Evolutionary conservation across 78 protist genomes (phyloP).

Genomic region (slime mould (Dictyostelium discoideum)): DNA sequence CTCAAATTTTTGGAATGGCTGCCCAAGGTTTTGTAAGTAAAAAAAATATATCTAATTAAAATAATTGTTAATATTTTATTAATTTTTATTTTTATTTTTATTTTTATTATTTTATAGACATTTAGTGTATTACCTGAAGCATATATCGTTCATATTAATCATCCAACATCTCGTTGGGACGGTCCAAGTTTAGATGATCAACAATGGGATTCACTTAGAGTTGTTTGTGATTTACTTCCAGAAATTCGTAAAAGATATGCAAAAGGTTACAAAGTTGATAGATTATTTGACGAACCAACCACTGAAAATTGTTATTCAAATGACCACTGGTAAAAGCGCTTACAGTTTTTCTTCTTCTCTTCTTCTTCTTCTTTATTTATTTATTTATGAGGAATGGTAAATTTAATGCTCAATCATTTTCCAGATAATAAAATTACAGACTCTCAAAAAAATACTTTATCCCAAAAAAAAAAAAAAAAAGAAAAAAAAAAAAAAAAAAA

Average conservation of each 20-base stretch:
- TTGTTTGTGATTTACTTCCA: constrained; percentile 14
- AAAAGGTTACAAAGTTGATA: neutral
- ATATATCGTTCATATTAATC: constrained; percentile 51
- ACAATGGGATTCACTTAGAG: constrained; percentile 44
- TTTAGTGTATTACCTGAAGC: constrained; percentile 43
- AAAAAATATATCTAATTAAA: no score
- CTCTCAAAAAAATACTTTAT: no score
- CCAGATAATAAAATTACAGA: no score
- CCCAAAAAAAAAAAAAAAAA: no score
- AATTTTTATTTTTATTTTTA: no score
- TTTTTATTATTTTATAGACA: neutral
- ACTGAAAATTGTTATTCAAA: neutral
- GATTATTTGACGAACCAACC: constrained; percentile 6
- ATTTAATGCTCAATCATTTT: no score
- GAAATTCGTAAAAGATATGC: neutral
- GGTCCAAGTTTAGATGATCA: constrained; percentile 33
- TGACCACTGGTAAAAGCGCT: neutral
- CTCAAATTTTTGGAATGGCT: constrained; percentile 48
- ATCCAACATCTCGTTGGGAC: constrained; percentile 33
- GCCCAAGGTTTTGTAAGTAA: constrained; percentile 25
- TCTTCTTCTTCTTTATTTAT: no score
- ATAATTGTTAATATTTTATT: no score
- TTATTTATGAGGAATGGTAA: no score
- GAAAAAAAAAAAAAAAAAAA: no score
- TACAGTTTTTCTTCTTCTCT: no score